Conservation (phyloP, 257 asterid genomes). For the Penstemon eatonii region DNA sequence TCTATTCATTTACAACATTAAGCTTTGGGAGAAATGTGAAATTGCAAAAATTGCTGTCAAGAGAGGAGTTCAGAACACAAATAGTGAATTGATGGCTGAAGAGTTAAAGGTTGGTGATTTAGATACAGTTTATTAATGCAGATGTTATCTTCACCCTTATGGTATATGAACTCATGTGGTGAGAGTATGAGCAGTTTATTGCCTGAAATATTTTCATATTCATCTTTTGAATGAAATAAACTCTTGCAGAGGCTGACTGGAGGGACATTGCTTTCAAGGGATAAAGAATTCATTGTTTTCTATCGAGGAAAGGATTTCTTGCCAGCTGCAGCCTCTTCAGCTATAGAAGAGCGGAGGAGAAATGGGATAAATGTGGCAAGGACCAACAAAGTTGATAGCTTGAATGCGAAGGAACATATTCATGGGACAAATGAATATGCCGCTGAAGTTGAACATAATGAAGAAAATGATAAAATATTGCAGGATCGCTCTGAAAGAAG, state of each 20-base stretch:
- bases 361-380: constrained; percentile 35
- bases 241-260: constrained; percentile 89
- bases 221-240: constrained; percentile 39
- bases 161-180: constrained; percentile 24
- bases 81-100: constrained; percentile 90
- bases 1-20: too few relatives aligned
- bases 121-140: constrained; percentile 9
- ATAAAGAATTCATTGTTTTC: constrained; percentile 80
- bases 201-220: constrained; percentile 11
- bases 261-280: constrained; percentile 91
- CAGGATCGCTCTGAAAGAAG: constrained; percentile 38
- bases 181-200: constrained; percentile 20
- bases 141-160: constrained; percentile 13
- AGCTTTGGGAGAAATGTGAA: constrained; percentile 99
- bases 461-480: constrained; percentile 29
- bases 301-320: constrained; percentile 97
- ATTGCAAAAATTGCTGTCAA: constrained; percentile 90
- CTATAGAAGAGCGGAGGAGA: constrained; percentile 77
- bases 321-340: constrained; percentile 90
- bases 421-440: constrained; percentile 29
- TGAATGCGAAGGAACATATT: constrained; percentile 29
- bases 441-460: constrained; percentile 37
- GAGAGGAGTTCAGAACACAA: constrained; percentile 95
- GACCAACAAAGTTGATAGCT: constrained; percentile 29
- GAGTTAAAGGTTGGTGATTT: constrained; percentile 78